These are phyloP conservation scores for Botrytis sinoallii DNA, from an alignment of 2,329 filamentous ascomycete species.

Conservation along the genomic window DNA sequence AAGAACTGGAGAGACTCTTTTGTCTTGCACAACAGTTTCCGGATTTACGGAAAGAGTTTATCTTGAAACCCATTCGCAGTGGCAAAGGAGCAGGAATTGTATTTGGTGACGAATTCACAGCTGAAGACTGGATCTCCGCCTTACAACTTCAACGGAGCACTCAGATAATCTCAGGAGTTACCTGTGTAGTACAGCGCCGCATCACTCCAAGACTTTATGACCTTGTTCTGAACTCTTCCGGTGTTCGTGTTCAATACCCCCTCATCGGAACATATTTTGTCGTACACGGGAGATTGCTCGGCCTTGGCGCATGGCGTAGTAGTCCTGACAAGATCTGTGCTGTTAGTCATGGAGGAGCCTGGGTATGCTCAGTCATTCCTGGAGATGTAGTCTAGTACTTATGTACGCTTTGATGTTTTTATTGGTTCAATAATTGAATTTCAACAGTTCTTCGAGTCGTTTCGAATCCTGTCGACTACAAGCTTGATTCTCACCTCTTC, in stretches of 20 bases:
- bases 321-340: slow-evolving; percentile 7
- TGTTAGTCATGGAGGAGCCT: neutral
- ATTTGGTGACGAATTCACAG: neutral
- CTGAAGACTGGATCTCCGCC: neutral
- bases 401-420: neutral
- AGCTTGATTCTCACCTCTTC: neutral
- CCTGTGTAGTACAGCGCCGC: neutral
- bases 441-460: neutral
- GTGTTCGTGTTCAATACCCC: neutral
- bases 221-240: neutral
- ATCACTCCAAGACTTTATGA: neutral
- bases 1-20: neutral
- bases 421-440: neutral
- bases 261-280: slow-evolving; percentile 5
- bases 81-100: slow-evolving; percentile 10
- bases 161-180: neutral
- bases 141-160: neutral
- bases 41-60: neutral
- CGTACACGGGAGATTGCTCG: slow-evolving; percentile 2
- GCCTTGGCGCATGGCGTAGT: neutral
- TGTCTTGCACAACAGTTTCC: neutral
- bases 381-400: neutral
- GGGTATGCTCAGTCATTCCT: neutral
- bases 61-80: slow-evolving; percentile 2
- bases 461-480: neutral